These are phyloP conservation scores for Prasinococcaceae sp. DNA, from an alignment of 139 green algal genomes.

Conservation along the genomic window DNA sequence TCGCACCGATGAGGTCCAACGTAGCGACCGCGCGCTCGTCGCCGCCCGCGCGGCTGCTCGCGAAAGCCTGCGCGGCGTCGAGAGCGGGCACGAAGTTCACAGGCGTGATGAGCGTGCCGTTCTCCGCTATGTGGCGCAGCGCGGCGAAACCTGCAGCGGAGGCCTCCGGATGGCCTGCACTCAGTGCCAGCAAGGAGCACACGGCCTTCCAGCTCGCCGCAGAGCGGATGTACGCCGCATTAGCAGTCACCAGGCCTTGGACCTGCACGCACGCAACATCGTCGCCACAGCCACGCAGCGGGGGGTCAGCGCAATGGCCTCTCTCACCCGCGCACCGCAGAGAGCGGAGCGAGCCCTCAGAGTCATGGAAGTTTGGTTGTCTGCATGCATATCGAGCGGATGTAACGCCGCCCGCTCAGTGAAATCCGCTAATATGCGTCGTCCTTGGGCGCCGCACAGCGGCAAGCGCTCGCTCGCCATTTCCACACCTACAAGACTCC, in stretches of 20 bases:
- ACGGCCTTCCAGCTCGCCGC: constrained; percentile 66
- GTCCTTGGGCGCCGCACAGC: constrained; percentile 10
- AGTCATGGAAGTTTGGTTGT: neutral
- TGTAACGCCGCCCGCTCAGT: neutral
- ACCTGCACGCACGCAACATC: neutral
- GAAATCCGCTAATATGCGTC: constrained; percentile 16
- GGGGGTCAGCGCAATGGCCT: too few species aligned
- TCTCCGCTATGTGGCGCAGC: constrained; percentile 25
- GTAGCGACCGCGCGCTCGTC: constrained; percentile 20
- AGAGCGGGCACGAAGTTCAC: constrained; percentile 28
- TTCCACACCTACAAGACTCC: neutral
- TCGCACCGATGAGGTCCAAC: constrained; percentile 26
- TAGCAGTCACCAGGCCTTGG: neutral
- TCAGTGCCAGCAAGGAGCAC: constrained; percentile 59
- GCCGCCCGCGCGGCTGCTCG: constrained; percentile 26
- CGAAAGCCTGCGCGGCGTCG: constrained; percentile 25
- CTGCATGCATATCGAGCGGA: neutral
- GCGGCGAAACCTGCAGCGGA: constrained; percentile 42
- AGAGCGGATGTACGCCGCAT: constrained; percentile 42
- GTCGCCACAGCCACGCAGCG: neutral
- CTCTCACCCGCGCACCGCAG: too few species aligned
- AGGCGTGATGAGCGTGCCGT: constrained; percentile 17
- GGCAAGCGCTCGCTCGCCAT: constrained; percentile 24
- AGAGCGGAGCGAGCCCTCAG: too few species aligned
- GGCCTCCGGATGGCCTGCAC: constrained; percentile 44